A percentile compares a stretch with the other conserved stretches of the same genome.
Conservation (phyloP, 2,329 filamentous ascomycete genomes). For the Rutstroemia sp. region DNA sequence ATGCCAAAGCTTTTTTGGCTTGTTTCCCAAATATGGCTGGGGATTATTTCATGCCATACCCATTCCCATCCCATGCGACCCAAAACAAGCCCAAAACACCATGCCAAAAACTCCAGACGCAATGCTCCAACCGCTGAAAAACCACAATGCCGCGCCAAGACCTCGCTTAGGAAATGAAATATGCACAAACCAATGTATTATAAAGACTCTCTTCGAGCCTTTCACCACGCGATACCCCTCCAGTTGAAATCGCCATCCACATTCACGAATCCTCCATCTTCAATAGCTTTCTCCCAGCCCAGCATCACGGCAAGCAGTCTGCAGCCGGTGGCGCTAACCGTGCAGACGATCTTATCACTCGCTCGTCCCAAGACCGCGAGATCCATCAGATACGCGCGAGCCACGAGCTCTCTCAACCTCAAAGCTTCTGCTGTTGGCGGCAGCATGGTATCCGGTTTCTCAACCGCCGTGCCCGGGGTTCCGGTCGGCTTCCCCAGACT, state of each 20-base stretch:
- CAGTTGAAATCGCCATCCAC: slow-evolving; percentile 66
- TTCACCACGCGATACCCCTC: slow-evolving; percentile 36
- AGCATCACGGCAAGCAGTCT: slow-evolving; percentile 76
- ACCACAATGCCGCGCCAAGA: background rate
- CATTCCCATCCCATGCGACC: too few relatives aligned
- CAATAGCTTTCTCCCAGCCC: slow-evolving; percentile 68
- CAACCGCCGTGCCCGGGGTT: slow-evolving; percentile 28
- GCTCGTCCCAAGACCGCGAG: slow-evolving; percentile 63
- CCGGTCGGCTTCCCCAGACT: slow-evolving; percentile 49
- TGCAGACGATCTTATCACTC: slow-evolving; percentile 68
- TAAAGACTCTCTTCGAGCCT: background rate
- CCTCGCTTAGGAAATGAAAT: background rate
- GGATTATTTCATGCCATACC: too few relatives aligned
- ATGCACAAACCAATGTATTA: background rate
- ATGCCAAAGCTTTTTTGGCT: too few relatives aligned
- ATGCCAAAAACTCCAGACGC: background rate
- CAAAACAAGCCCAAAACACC: background rate
- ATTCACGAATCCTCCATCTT: slow-evolving; percentile 61
- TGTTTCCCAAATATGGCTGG: too few relatives aligned
- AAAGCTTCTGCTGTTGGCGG: slow-evolving; percentile 42
- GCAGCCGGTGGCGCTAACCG: slow-evolving; percentile 66
- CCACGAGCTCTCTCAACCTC: slow-evolving; percentile 64
- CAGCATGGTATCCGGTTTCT: slow-evolving; percentile 29
- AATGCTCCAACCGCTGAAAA: background rate
- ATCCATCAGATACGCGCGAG: slow-evolving; percentile 76